These are phyloP conservation scores for Pseudogymnoascus sp. DNA, from an alignment of 2,329 filamentous ascomycete species.

Conservation along the genomic window DNA sequence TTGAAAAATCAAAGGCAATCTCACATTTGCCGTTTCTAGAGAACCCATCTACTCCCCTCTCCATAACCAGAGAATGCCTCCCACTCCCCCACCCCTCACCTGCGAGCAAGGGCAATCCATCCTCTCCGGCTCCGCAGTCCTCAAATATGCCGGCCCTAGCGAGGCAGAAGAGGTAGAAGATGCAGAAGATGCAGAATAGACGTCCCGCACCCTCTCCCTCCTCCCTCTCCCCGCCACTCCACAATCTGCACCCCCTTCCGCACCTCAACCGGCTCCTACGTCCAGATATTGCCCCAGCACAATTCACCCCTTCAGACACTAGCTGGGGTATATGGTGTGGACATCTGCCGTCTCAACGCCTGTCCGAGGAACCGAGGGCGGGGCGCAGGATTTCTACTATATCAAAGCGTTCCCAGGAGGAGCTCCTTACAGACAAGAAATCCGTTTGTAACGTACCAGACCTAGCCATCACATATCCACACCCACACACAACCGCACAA, in stretches of 20 bases:
- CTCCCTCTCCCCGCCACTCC: not conserved
- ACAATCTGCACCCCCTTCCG: not conserved
- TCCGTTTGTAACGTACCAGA: too few species aligned
- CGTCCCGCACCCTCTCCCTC: not conserved
- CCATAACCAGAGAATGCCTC: not conserved
- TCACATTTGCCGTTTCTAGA: not conserved
- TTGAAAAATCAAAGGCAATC: not conserved
- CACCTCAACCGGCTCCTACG: not conserved
- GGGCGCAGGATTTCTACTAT: too few species aligned
- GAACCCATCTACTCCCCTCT: too few species aligned
- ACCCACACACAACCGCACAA: too few species aligned
- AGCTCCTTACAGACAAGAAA: too few species aligned
- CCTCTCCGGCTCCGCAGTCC: not conserved
- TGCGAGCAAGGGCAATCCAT: not conserved
- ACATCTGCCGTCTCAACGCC: too few species aligned
- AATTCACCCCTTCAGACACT: conserved; percentile 25
- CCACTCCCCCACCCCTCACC: not conserved
- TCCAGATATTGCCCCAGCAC: conserved; percentile 41
- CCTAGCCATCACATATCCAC: too few species aligned
- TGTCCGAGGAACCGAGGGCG: too few species aligned
- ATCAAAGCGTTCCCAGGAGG: too few species aligned
- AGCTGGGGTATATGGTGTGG: too few species aligned
- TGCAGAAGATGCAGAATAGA: not conserved
- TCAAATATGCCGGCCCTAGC: not conserved
- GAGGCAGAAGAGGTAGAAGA: not conserved